Evolutionary conservation across 176 grass and related monocot species (phyloP).

Genomic region (Oryza coarctata): DNA sequence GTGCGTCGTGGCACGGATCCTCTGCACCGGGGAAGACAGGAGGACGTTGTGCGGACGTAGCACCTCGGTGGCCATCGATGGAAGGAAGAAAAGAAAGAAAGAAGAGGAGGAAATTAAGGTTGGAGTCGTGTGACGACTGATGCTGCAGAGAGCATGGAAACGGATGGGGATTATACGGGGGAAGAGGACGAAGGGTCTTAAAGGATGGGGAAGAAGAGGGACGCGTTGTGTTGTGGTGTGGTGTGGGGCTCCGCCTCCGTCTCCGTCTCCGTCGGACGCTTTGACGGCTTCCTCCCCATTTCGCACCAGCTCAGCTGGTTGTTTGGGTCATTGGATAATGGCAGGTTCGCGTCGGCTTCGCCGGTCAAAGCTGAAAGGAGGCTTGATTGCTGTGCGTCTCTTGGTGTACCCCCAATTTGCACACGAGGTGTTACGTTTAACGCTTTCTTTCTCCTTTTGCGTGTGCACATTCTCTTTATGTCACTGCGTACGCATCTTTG

Average conservation of each 20-base stretch:
- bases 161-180: neutral
- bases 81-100: neutral
- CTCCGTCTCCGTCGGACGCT: slow-evolving; percentile 11
- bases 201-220: neutral
- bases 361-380: neutral
- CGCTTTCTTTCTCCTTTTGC: neutral
- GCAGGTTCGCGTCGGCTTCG: slow-evolving; percentile 3
- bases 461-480: no score
- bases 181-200: neutral
- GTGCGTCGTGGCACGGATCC: neutral
- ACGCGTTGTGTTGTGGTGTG: slow-evolving; percentile 23
- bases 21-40: neutral
- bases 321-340: neutral
- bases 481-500: no score
- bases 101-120: neutral
- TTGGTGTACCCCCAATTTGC: neutral
- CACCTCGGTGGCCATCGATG: slow-evolving; percentile 44
- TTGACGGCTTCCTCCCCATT: slow-evolving; percentile 32
- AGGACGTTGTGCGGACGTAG: slow-evolving; percentile 42
- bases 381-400: neutral
- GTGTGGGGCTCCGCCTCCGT: no score
- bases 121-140: neutral
- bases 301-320: neutral
- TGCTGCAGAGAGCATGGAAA: neutral
- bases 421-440: no score